Conservation (phyloP, 352 stramenopile genomes). For the Chrysophaeum taylorii region DNA sequence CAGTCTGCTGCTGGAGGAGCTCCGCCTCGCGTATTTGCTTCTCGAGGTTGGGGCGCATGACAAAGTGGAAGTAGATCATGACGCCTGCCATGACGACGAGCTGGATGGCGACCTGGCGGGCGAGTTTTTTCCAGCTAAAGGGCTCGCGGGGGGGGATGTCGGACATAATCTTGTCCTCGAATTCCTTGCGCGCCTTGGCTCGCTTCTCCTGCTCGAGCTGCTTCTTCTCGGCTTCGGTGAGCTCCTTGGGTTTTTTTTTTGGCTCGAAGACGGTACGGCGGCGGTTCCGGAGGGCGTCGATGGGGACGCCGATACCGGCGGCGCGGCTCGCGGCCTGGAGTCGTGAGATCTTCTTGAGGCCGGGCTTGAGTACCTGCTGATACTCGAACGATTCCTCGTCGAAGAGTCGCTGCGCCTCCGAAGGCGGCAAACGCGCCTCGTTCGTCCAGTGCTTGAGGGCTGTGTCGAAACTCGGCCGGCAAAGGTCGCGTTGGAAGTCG, state of each 20-base stretch:
- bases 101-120: not conserved
- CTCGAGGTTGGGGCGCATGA: not conserved
- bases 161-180: not conserved
- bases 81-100: not conserved
- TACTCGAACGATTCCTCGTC: not conserved
- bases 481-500: not conserved
- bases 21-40: too few species aligned
- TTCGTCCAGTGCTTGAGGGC: conserved; percentile 4
- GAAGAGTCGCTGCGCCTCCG: not conserved
- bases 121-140: not conserved
- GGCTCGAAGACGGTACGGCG: not conserved
- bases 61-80: not conserved
- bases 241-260: not conserved
- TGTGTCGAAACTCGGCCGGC: not conserved
- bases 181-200: not conserved
- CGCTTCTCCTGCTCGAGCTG: not conserved
- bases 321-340: not conserved
- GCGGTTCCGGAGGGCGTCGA: not conserved
- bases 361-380: not conserved
- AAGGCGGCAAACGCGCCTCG: not conserved
- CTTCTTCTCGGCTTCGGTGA: not conserved
- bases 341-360: not conserved
- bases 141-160: not conserved
- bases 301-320: not conserved
- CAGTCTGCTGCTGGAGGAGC: too few species aligned